phyloP scores from a whole-genome alignment of 371 early-diverging fungal species.

The Circinella umbellata region DNA sequence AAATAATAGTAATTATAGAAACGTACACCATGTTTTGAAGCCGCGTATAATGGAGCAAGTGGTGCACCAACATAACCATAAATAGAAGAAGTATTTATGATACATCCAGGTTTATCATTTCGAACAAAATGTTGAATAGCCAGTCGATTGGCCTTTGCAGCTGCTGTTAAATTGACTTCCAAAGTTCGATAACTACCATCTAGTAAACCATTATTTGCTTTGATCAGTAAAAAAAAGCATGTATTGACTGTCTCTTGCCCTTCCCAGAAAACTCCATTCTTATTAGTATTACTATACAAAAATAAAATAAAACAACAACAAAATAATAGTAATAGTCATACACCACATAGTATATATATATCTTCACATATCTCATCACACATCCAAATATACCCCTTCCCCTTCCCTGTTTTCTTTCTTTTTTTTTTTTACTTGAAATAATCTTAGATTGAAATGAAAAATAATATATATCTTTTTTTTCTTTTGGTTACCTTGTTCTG shows the following conservation, averaged over 20 bases:
- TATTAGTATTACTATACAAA: background rate
- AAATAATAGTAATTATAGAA: no score
- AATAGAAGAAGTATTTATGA: constrained; percentile 81
- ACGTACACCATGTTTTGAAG: constrained; percentile 78
- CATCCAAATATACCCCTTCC: no score
- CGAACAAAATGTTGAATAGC: constrained; percentile 67
- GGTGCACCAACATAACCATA: constrained; percentile 76
- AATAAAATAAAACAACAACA: no score
- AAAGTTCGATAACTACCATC: constrained; percentile 62
- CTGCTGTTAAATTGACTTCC: constrained; percentile 69
- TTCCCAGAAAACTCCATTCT: background rate
- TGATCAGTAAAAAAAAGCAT: background rate
- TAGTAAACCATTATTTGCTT: background rate
- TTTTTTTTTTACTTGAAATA: no score
- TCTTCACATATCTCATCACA: no score
- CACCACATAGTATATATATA: background rate
- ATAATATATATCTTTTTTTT: no score
- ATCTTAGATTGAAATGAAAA: no score
- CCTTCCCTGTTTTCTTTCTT: no score
- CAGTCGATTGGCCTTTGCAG: constrained; percentile 70
- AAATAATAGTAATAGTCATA: background rate
- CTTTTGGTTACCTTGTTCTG: constrained; percentile 30
- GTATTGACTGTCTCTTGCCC: background rate
- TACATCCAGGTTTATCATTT: constrained; percentile 60
- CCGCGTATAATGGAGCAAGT: constrained; percentile 75